Evolutionary conservation across 768 basidiomycete genomes (phyloP).

Genomic region (Ramaria rubella): DNA sequence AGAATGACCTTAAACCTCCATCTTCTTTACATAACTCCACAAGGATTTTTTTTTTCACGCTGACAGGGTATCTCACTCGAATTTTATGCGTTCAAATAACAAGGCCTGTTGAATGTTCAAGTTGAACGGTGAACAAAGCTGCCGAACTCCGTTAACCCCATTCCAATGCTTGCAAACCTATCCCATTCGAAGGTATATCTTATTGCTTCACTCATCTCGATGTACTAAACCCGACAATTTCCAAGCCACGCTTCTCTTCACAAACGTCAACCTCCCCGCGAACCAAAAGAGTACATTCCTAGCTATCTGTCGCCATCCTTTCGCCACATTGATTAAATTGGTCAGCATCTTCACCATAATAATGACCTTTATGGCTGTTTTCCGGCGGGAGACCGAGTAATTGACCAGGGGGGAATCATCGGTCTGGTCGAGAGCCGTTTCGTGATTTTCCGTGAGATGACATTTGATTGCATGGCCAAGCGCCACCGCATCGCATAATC

Average conservation of each 20-base stretch:
- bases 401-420: conserved; percentile 29
- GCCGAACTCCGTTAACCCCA: too few relatives aligned
- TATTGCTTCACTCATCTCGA: background rate
- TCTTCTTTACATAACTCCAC: too few relatives aligned
- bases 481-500: conserved; percentile 46
- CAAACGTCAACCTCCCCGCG: conserved; percentile 16
- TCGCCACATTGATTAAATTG: conserved; percentile 18
- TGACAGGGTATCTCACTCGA: too few relatives aligned
- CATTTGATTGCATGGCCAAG: conserved; percentile 37
- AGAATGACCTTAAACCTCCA: too few relatives aligned
- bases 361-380: conserved; percentile 38
- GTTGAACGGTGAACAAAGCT: too few relatives aligned
- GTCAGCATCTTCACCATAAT: conserved; percentile 32
- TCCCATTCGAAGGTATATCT: too few relatives aligned
- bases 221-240: conserved; percentile 24
- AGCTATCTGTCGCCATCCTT: conserved; percentile 16
- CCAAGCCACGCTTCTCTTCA: conserved; percentile 20
- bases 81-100: too few relatives aligned
- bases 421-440: conserved; percentile 13
- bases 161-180: too few relatives aligned
- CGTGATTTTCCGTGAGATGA: conserved; percentile 20
- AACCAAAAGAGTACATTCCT: conserved; percentile 23
- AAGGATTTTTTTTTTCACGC: too few relatives aligned
- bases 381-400: conserved; percentile 31
- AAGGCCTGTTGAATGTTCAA: too few relatives aligned